These are phyloP conservation scores for Plasmodium relictum DNA, from an alignment of 169 alveolate species.

Conservation along the genomic window DNA sequence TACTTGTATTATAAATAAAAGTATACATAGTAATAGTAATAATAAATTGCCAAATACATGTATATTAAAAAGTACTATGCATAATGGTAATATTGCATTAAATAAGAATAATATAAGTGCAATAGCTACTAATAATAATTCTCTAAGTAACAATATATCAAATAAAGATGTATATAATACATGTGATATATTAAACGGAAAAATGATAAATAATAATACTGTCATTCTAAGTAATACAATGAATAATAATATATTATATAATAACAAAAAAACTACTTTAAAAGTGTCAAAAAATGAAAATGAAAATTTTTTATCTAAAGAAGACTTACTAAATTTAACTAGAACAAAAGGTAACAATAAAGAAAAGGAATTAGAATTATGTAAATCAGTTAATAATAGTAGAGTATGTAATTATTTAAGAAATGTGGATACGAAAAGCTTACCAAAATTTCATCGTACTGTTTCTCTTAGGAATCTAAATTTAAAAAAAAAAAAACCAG, in stretches of 20 bases:
- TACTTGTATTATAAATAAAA: neutral
- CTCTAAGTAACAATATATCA: too few relatives aligned
- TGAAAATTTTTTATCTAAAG: neutral
- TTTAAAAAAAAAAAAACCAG: slow-evolving; percentile 15
- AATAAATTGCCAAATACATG: neutral
- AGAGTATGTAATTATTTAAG: slow-evolving; percentile 43
- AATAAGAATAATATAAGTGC: too few relatives aligned
- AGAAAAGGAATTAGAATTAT: slow-evolving; percentile 5
- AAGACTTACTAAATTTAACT: neutral
- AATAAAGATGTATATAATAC: neutral
- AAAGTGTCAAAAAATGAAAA: neutral
- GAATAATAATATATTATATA: neutral
- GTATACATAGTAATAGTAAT: neutral
- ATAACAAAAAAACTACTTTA: neutral
- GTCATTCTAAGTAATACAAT: neutral
- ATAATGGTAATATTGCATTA: too few relatives aligned
- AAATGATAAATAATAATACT: neutral
- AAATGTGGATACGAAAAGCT: slow-evolving; percentile 18
- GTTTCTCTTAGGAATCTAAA: slow-evolving; percentile 34
- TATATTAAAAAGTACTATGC: neutral
- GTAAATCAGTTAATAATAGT: slow-evolving; percentile 51
- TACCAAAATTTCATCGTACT: slow-evolving; percentile 48
- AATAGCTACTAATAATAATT: too few relatives aligned
- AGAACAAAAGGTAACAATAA: neutral
- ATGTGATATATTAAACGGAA: too few relatives aligned